Conservation (phyloP, 1,284 basidiomycete species). For the Chalciporus sp. region DNA sequence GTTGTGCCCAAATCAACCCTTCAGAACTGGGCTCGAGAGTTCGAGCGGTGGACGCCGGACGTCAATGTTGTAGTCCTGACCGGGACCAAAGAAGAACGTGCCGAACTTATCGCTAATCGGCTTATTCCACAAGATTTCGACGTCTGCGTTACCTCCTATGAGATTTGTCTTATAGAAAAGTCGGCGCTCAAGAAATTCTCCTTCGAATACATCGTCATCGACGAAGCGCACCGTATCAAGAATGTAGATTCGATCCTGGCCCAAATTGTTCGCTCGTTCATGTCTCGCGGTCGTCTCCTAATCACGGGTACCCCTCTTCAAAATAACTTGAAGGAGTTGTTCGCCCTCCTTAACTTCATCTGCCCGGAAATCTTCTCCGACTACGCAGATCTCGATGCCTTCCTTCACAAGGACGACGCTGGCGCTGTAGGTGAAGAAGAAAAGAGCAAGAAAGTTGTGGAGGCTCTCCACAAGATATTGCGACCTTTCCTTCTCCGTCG, state of each 20-base stretch:
- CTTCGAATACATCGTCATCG: slow-evolving; percentile 98
- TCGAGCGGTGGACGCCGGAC: slow-evolving; percentile 90
- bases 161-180: slow-evolving; percentile 97
- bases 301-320: slow-evolving; percentile 98
- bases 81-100: slow-evolving; percentile 89
- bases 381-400: slow-evolving; percentile 74
- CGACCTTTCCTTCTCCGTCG: slow-evolving; percentile 93
- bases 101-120: slow-evolving; percentile 75
- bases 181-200: slow-evolving; percentile 90
- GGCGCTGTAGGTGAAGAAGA: slow-evolving; percentile 80
- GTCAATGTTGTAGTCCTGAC: slow-evolving; percentile 84
- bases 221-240: slow-evolving; percentile 99
- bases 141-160: slow-evolving; percentile 96
- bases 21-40: slow-evolving; percentile 96
- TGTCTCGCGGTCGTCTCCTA: slow-evolving; percentile 85
- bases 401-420: slow-evolving; percentile 80
- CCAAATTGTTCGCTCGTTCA: slow-evolving; percentile 94
- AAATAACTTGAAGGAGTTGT: slow-evolving; percentile 97
- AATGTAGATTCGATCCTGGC: slow-evolving; percentile 97
- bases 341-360: slow-evolving; percentile 94
- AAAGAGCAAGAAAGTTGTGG: slow-evolving; percentile 90
- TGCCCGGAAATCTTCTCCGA: slow-evolving; percentile 84
- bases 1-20: slow-evolving; percentile 98
- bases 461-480: slow-evolving; percentile 96
- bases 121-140: slow-evolving; percentile 92